Conservation (phyloP, 176 grass and related monocot genomes). For the Zoysia pacifica region DNA sequence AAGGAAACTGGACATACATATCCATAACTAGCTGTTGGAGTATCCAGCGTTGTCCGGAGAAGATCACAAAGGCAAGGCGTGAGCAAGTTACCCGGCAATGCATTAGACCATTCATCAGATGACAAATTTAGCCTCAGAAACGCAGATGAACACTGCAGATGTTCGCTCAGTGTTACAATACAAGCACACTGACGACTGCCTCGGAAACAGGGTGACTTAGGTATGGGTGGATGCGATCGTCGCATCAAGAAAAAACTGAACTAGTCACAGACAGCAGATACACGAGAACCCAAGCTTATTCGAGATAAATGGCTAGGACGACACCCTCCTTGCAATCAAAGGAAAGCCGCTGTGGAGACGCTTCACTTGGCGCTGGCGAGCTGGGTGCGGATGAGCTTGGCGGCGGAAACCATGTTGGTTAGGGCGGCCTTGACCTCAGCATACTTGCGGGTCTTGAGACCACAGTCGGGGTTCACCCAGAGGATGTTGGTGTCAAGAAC, state of each 20-base stretch:
- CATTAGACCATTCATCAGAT: neutral
- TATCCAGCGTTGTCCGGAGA: no score
- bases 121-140: neutral
- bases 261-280: conserved; percentile 30
- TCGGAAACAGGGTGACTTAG: conserved; percentile 10
- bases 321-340: conserved; percentile 30
- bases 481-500: conserved; percentile 93
- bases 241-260: conserved; percentile 16
- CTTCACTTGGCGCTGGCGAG: conserved; percentile 65
- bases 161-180: conserved; percentile 46
- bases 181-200: conserved; percentile 37
- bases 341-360: neutral
- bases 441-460: conserved; percentile 95
- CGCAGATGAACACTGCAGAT: conserved; percentile 40
- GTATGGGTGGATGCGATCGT: conserved; percentile 4
- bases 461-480: conserved; percentile 94
- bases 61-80: neutral
- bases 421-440: conserved; percentile 79
- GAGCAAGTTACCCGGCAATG: neutral
- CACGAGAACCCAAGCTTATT: conserved; percentile 43
- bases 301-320: conserved; percentile 34
- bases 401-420: conserved; percentile 71
- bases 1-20: no score
- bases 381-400: conserved; percentile 80
- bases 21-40: no score